Evolutionary conservation across 768 basidiomycete genomes (phyloP).

Genomic region (Hortiboletus flavorubellus): DNA sequence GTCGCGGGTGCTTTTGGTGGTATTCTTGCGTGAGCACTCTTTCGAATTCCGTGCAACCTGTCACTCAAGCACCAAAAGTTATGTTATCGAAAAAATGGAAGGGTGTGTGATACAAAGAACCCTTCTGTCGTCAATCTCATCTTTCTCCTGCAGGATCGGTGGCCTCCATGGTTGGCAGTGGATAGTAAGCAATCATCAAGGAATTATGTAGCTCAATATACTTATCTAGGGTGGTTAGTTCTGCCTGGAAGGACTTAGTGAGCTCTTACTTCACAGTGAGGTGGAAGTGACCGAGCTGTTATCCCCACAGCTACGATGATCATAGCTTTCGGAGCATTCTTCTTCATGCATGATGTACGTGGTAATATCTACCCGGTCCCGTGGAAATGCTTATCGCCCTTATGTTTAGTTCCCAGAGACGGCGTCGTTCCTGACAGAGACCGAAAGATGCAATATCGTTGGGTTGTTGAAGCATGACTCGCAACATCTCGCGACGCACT

Average conservation of each 20-base stretch:
- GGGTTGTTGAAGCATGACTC: slow-evolving; percentile 40
- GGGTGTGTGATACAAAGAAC: slow-evolving; percentile 26
- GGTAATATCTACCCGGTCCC: background rate
- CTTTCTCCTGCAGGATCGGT: slow-evolving; percentile 13
- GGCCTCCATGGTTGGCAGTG: slow-evolving; percentile 37
- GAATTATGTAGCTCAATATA: background rate
- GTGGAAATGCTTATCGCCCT: background rate
- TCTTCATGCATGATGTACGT: slow-evolving; percentile 52
- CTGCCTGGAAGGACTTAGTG: slow-evolving; percentile 29
- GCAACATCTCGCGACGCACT: slow-evolving; percentile 45
- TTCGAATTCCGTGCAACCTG: background rate
- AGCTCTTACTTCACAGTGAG: background rate
- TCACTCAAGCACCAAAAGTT: slow-evolving; percentile 27
- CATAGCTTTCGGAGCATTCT: slow-evolving; percentile 33
- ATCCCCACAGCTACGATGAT: slow-evolving; percentile 18
- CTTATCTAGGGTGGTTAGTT: slow-evolving; percentile 23
- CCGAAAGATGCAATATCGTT: slow-evolving; percentile 40
- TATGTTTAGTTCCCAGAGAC: slow-evolving; percentile 50
- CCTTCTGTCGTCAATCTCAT: background rate
- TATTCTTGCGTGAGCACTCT: slow-evolving; percentile 39
- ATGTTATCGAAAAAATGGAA: slow-evolving; percentile 31
- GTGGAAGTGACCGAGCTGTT: background rate
- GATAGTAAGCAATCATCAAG: slow-evolving; percentile 29
- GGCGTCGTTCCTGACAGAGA: slow-evolving; percentile 48
- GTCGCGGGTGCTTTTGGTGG: slow-evolving; percentile 52